A percentile compares a stretch with the other conserved stretches of the same genome.
Evolutionary conservation across 2,329 filamentous ascomycete species (phyloP).

Genomic region (Apiospora aurea): DNA sequence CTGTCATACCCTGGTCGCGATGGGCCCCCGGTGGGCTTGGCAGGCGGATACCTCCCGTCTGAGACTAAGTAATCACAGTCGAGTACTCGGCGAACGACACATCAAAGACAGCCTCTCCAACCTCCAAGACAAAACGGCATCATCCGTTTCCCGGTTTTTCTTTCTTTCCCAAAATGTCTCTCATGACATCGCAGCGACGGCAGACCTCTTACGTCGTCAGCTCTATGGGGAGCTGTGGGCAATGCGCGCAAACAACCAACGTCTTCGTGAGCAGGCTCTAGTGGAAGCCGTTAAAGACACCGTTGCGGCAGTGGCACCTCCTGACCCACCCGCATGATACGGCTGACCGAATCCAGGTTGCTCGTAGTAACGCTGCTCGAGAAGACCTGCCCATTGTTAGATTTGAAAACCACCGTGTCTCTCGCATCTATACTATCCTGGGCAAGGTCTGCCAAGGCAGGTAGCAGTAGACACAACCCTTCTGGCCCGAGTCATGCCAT

Average conservation of each 20-base stretch:
- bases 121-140: background rate
- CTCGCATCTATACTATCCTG: background rate
- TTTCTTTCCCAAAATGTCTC: background rate
- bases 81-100: background rate
- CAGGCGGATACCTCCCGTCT: slow-evolving; percentile 21
- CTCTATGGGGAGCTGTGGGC: background rate
- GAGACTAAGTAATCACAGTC: background rate
- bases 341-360: background rate
- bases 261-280: background rate
- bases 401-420: background rate
- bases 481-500: background rate
- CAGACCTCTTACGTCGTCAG: background rate
- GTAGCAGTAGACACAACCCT: slow-evolving; percentile 7
- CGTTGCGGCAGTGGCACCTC: slow-evolving; percentile 9
- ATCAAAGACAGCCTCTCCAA: background rate
- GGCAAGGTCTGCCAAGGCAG: slow-evolving; percentile 5
- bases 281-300: background rate
- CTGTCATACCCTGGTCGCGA: slow-evolving; percentile 4
- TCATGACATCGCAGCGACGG: background rate
- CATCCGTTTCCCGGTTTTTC: background rate
- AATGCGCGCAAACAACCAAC: background rate
- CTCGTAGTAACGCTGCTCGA: slow-evolving; percentile 12
- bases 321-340: slow-evolving; percentile 17
- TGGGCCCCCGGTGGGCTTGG: background rate
- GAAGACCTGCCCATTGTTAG: slow-evolving; percentile 14